A percentile compares a stretch with the other conserved stretches of the same genome.
Evolutionary conservation across 2,329 filamentous ascomycete species (phyloP).

Genomic region (Exophiala spinifera): DNA sequence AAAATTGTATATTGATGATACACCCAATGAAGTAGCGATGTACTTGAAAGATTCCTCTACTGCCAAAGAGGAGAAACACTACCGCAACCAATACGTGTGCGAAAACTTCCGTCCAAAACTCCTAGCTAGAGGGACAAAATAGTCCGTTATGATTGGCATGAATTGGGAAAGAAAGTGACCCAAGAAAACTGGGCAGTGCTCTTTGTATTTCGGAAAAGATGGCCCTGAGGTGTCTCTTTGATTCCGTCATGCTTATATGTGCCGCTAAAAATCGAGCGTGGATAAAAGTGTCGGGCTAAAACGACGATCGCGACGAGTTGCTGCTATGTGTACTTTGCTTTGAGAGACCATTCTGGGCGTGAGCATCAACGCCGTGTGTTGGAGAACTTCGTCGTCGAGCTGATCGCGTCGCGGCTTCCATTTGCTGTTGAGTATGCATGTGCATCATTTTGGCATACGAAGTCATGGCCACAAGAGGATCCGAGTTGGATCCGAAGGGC

Average conservation of each 20-base stretch:
- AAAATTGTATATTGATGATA: too few relatives aligned
- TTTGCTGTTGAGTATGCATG: conserved; percentile 63
- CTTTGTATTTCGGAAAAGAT: not conserved
- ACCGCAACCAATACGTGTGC: not conserved
- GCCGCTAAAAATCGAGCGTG: not conserved
- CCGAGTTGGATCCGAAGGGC: conserved; percentile 24
- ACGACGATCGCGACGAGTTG: conserved; percentile 24
- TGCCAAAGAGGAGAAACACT: not conserved
- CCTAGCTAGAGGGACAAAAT: not conserved
- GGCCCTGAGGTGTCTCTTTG: too few relatives aligned
- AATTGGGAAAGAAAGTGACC: not conserved
- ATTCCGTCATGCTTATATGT: not conserved
- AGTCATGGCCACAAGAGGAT: conserved; percentile 28
- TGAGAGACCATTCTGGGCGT: conserved; percentile 13
- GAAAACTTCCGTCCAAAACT: not conserved
- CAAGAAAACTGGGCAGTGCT: not conserved
- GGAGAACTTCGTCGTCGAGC: conserved; percentile 37
- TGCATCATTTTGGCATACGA: conserved; percentile 61
- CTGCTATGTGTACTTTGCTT: conserved; percentile 22
- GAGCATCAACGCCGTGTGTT: conserved; percentile 15
- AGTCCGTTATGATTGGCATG: not conserved
- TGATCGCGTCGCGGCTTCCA: conserved; percentile 56
- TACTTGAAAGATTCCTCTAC: too few relatives aligned
- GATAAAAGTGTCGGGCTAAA: conserved; percentile 8
- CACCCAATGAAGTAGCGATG: too few relatives aligned